Conservation (phyloP, 495 filamentous ascomycete species). For the Elaphomyces granulatus region DNA sequence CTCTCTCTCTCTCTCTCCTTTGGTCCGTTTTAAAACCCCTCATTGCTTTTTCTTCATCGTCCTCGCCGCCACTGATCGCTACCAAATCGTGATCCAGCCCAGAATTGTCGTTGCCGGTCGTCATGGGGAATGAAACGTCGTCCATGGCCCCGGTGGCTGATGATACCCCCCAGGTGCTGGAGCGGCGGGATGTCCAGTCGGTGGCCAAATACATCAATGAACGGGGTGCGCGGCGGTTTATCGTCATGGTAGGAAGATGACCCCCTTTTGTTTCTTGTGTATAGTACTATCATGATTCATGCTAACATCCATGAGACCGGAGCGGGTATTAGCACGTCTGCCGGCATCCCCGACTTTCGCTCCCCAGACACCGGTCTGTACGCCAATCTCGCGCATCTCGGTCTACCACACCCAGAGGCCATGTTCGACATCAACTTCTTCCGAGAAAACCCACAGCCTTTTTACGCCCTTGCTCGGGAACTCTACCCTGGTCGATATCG, state of each 20-base stretch:
- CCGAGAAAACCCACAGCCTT: slow-evolving; percentile 66
- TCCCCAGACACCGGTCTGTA: slow-evolving; percentile 79
- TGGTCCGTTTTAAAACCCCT: too few species aligned
- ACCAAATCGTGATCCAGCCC: too few species aligned
- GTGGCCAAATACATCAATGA: slow-evolving; percentile 64
- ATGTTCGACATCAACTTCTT: slow-evolving; percentile 83
- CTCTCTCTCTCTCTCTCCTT: neutral
- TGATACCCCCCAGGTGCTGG: slow-evolving; percentile 48
- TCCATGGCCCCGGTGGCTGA: slow-evolving; percentile 47
- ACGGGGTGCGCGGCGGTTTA: slow-evolving; percentile 49
- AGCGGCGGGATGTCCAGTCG: slow-evolving; percentile 49
- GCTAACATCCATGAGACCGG: slow-evolving; percentile 23
- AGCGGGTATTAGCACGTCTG: slow-evolving; percentile 53
- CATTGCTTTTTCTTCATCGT: too few species aligned
- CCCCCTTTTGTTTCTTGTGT: slow-evolving; percentile 1
- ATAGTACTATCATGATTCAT: neutral
- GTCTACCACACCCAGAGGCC: slow-evolving; percentile 66
- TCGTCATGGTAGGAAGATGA: slow-evolving; percentile 49
- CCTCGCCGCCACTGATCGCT: slow-evolving; percentile 17
- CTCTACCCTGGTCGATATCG: slow-evolving; percentile 83
- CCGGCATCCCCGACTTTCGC: slow-evolving; percentile 83
- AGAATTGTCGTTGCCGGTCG: too few species aligned
- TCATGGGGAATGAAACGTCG: slow-evolving; percentile 62
- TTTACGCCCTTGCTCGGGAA: slow-evolving; percentile 83
- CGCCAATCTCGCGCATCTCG: slow-evolving; percentile 68